Percentiles rank a stretch among this genome's conserved stretches.
Evolutionary conservation across 2,329 filamentous ascomycete species (phyloP).

Genomic region (Trematosphaeria pertusa): DNA sequence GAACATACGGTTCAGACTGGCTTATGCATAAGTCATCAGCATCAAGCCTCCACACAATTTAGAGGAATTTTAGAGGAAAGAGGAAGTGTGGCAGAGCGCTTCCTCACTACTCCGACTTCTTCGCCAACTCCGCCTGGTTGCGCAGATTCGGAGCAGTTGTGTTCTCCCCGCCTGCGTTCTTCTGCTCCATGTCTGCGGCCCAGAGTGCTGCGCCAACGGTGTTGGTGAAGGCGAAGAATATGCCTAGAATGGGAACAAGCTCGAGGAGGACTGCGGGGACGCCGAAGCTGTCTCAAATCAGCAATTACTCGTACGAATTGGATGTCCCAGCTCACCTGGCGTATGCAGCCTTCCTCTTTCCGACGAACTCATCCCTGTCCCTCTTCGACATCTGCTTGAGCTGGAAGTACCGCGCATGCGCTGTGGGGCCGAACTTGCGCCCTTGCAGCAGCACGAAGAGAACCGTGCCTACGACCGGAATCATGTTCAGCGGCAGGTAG

Average conservation of each 20-base stretch:
- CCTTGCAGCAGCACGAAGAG: slow-evolving; percentile 79
- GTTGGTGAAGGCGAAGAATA: slow-evolving; percentile 90
- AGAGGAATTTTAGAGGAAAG: slow-evolving; percentile 8
- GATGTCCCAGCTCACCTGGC: slow-evolving; percentile 64
- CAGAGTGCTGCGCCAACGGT: slow-evolving; percentile 92
- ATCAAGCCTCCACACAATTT: slow-evolving; percentile 3
- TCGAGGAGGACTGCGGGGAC: slow-evolving; percentile 84
- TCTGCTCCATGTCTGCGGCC: slow-evolving; percentile 81
- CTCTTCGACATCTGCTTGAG: slow-evolving; percentile 79
- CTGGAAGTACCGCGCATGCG: slow-evolving; percentile 80
- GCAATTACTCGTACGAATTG: background rate
- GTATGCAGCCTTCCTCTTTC: slow-evolving; percentile 76
- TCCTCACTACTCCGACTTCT: slow-evolving; percentile 44
- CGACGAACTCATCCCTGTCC: slow-evolving; percentile 72
- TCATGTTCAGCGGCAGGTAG: slow-evolving; percentile 91
- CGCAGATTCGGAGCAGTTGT: slow-evolving; percentile 46
- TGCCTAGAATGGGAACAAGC: slow-evolving; percentile 81
- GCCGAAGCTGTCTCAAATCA: slow-evolving; percentile 58
- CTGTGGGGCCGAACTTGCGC: slow-evolving; percentile 59
- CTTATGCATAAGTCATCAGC: slow-evolving; percentile 6
- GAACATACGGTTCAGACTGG: slow-evolving; percentile 10
- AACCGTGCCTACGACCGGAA: slow-evolving; percentile 84
- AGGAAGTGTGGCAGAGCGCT: slow-evolving; percentile 3
- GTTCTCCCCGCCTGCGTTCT: slow-evolving; percentile 21
- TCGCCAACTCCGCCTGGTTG: slow-evolving; percentile 43